Evolutionary conservation across 257 asterid species (phyloP), one percentile per base, ranked within the genome.

Genomic region (Gentiana straminea): DNA sequence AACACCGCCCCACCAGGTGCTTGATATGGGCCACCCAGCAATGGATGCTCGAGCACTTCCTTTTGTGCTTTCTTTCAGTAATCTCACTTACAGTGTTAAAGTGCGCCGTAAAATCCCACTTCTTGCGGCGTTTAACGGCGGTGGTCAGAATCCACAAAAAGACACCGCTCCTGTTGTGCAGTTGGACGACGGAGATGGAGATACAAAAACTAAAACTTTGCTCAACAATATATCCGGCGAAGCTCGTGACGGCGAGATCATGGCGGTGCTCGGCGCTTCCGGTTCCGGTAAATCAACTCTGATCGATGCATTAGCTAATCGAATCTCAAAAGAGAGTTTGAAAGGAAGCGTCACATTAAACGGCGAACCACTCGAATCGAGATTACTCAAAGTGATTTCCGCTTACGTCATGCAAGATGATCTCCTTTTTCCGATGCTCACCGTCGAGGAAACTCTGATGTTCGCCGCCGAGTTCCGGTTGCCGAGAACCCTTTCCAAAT

Each of bases 351-450:
- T 86, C 8, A 77, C 75, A 0, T 77, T 86, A 0, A 86, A 83
- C 54, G 87, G 90, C 0, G 94, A 86, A 64, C 81, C 56, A 8
- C 13, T 86, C 1, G 95, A 83, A 3, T 83, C 90, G 33, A 67
- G 80, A 44, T 13, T 86, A 10, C 37, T 77, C 54, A 81, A 79
- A 66, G 87, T 81, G 64, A 83, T 86, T 0, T 86, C 95, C 0
- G 94, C 95, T 2, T 86, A 86, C 13, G 95, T 86, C 35, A 81
- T 86, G 95, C 95, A 86, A 47, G 94, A 86, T 33, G 95, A 83
- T 64, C 86, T 86, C 1, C 53, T 86, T 1, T 83, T 74, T 56
- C 95, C 95, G 1, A 86, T 86, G 94, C 80, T 86, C 35, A 86
- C 95, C 0, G 94, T 86, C 0, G 95, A 86, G 56, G 94, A 86